These are phyloP conservation scores for Fagopyrum esculentum DNA, from an alignment of 148 eudicot species.

Conservation along the genomic window DNA sequence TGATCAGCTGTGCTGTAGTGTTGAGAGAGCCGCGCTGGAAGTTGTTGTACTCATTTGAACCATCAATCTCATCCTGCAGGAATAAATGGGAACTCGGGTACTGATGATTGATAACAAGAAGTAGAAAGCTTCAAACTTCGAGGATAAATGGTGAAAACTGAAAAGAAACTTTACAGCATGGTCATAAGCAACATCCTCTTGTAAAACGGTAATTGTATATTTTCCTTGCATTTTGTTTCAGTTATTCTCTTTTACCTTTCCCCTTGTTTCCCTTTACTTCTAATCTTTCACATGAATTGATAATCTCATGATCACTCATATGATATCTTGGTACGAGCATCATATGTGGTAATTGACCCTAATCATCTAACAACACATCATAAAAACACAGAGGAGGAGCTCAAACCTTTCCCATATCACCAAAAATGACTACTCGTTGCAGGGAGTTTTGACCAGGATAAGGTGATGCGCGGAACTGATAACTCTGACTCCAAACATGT, in stretches of 20 bases:
- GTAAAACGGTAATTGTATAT: neutral
- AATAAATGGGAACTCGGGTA: neutral
- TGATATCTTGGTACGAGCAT: neutral
- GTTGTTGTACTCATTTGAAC: slow-evolving; percentile 64
- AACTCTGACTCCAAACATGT: slow-evolving; percentile 48
- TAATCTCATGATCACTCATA: neutral
- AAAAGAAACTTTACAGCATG: neutral
- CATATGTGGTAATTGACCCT: neutral
- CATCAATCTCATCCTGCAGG: slow-evolving; percentile 67
- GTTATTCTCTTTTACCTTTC: neutral
- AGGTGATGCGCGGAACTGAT: slow-evolving; percentile 69
- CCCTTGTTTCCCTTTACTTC: too few species aligned
- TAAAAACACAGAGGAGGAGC: neutral
- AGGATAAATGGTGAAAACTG: neutral
- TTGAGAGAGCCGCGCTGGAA: slow-evolving; percentile 63
- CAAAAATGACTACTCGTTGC: slow-evolving; percentile 65
- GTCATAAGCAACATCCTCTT: neutral
- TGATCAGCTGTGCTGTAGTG: slow-evolving; percentile 55
- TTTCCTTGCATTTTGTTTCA: neutral
- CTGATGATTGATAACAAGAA: neutral
- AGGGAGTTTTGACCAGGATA: slow-evolving; percentile 76
- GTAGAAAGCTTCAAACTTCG: neutral
- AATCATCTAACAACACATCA: neutral
- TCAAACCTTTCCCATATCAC: slow-evolving; percentile 89
- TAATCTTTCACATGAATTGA: neutral